These are phyloP conservation scores for Begonia peltatifolia DNA, from an alignment of 306 rosid genomes.

Conservation along the genomic window DNA sequence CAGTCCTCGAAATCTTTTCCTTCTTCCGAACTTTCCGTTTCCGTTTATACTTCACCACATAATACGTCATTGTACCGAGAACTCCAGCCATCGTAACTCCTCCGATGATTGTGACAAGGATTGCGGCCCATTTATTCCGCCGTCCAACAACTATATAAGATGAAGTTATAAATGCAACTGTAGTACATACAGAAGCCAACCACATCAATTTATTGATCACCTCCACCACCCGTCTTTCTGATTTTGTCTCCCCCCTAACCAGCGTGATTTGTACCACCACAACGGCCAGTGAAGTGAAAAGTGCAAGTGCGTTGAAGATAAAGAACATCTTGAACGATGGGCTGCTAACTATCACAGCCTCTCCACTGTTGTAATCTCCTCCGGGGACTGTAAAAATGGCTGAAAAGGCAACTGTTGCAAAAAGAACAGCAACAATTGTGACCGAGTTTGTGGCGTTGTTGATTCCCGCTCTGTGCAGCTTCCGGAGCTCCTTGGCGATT, in stretches of 20 bases:
- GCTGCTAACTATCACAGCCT: slow-evolving; percentile 33
- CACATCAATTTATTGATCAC: slow-evolving; percentile 93
- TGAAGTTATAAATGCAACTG: slow-evolving; percentile 61
- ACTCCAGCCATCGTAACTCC: slow-evolving; percentile 44
- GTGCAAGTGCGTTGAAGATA: slow-evolving; percentile 51
- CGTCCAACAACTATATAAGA: slow-evolving; percentile 74
- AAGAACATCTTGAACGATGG: slow-evolving; percentile 54
- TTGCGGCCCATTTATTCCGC: slow-evolving; percentile 57
- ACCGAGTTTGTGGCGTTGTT: slow-evolving; percentile 78
- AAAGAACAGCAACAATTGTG: slow-evolving; percentile 76
- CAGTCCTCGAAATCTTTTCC: slow-evolving; percentile 22
- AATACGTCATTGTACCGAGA: slow-evolving; percentile 72
- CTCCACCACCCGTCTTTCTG: slow-evolving; percentile 61
- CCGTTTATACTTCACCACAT: slow-evolving; percentile 52
- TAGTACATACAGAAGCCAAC: slow-evolving; percentile 70
- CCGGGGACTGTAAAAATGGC: slow-evolving; percentile 84
- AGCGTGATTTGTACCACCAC: slow-evolving; percentile 82
- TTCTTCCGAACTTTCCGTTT: slow-evolving; percentile 41
- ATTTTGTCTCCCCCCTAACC: slow-evolving; percentile 68
- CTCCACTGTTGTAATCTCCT: slow-evolving; percentile 39
- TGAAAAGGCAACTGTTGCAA: slow-evolving; percentile 76
- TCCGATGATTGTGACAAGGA: slow-evolving; percentile 47
- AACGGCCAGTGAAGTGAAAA: slow-evolving; percentile 68
- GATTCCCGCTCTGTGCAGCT: slow-evolving; percentile 62
- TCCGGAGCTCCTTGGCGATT: slow-evolving; percentile 59